Conservation (phyloP, 495 filamentous ascomycete genomes). For the Tuber melanosporum region DNA sequence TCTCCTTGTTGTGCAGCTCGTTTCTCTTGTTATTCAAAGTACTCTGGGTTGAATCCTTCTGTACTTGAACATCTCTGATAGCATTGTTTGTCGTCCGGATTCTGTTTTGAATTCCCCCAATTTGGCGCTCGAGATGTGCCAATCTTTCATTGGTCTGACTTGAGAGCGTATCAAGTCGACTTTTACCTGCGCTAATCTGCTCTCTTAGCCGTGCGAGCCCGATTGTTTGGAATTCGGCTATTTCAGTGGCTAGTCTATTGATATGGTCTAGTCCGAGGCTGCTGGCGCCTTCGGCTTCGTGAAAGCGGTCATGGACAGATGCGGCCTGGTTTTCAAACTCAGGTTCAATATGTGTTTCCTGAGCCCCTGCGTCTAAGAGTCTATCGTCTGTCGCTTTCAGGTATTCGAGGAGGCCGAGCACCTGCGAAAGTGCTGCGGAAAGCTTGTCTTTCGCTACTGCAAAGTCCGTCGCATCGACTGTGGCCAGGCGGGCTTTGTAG, state of each 20-base stretch:
- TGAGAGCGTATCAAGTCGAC: background rate
- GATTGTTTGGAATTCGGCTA: constrained; percentile 1
- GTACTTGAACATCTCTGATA: background rate
- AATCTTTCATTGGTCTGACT: background rate
- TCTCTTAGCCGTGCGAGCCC: background rate
- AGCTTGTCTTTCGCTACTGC: background rate
- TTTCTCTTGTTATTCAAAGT: background rate
- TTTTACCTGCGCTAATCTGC: background rate
- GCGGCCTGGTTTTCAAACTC: background rate
- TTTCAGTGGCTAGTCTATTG: background rate
- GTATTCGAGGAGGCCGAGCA: background rate
- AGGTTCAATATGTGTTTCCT: background rate
- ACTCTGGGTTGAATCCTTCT: background rate
- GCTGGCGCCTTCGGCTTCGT: background rate
- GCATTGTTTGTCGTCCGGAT: background rate
- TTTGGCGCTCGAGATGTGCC: background rate
- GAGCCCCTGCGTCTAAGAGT: background rate
- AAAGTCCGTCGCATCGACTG: background rate
- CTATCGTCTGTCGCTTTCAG: background rate
- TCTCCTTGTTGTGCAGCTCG: background rate
- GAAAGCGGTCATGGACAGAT: background rate
- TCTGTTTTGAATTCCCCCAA: background rate
- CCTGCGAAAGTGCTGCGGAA: background rate
- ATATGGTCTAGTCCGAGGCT: background rate
- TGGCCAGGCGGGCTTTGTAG: background rate